Conservation (phyloP, 2,329 filamentous ascomycete genomes). For the Botryotinia globosa region DNA sequence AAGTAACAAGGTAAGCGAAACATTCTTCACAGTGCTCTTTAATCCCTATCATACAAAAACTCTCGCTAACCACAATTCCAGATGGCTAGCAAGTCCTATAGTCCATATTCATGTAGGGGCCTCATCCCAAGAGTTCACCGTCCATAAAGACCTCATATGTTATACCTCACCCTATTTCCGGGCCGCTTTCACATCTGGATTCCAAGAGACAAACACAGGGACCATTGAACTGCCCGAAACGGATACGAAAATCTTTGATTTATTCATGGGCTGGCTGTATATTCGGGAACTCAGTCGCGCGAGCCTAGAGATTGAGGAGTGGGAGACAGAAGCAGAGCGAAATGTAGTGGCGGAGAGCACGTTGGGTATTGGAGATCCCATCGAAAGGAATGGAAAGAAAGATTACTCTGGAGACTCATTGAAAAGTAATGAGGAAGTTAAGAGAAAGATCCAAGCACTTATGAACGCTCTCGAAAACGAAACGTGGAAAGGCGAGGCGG, state of each 20-base stretch:
- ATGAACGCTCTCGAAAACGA: neutral
- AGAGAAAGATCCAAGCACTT: neutral
- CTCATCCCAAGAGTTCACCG: neutral
- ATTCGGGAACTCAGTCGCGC: neutral
- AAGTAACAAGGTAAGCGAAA: neutral
- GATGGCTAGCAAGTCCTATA: neutral
- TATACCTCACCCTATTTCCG: neutral
- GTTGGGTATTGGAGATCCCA: neutral
- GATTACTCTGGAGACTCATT: fast-evolving
- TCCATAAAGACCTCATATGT: neutral
- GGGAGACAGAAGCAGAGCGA: neutral
- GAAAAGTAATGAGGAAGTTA: neutral
- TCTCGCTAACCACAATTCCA: neutral
- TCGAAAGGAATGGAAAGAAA: neutral
- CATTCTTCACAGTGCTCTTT: neutral
- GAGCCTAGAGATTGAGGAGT: neutral
- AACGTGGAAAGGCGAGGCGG: neutral
- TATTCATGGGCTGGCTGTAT: neutral
- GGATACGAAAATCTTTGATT: neutral
- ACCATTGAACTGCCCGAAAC: neutral
- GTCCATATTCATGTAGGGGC: neutral
- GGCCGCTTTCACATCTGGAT: neutral
- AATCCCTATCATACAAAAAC: neutral
- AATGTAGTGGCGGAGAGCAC: neutral
- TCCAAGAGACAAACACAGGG: neutral